These are phyloP conservation scores for Nothomitra cinnamomea DNA, from an alignment of 2,329 filamentous ascomycete species.

Conservation along the genomic window DNA sequence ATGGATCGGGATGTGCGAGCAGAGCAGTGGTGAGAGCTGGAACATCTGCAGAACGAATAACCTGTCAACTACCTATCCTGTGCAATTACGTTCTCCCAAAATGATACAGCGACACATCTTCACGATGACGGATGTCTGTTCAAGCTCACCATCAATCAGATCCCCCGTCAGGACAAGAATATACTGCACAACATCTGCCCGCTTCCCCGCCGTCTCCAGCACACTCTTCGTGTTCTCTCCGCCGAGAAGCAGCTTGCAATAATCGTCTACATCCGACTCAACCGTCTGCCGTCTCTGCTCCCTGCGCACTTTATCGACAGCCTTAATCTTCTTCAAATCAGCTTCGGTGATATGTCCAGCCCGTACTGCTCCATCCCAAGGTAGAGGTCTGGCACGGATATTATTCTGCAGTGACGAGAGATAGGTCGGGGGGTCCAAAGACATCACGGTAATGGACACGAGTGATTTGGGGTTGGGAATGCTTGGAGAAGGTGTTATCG, in stretches of 20 bases:
- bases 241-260: conserved; percentile 65
- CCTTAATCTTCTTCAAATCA: conserved; percentile 88
- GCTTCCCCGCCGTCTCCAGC: conserved; percentile 69
- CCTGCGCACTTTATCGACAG: conserved; percentile 88
- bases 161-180: conserved; percentile 80
- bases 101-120: not conserved
- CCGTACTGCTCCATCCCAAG: conserved; percentile 91
- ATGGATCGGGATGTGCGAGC: conserved; percentile 50
- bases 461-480: not conserved
- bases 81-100: not conserved
- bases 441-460: conserved; percentile 39
- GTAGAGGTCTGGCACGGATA: conserved; percentile 87
- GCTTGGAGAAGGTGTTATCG: not conserved
- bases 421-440: conserved; percentile 81
- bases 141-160: conserved; percentile 57
- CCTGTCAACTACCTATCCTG: not conserved
- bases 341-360: conserved; percentile 86
- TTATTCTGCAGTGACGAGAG: conserved; percentile 84
- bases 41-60: conserved; percentile 40
- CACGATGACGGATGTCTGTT: not conserved
- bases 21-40: conserved; percentile 63
- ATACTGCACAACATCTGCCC: conserved; percentile 85
- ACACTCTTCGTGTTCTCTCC: conserved; percentile 49
- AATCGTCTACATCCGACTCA: conserved; percentile 63
- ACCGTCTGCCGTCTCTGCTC: conserved; percentile 75